Base-by-base conservation (phyloP, 208 protist genomes). In the Trypanosoma caninum region DNA sequence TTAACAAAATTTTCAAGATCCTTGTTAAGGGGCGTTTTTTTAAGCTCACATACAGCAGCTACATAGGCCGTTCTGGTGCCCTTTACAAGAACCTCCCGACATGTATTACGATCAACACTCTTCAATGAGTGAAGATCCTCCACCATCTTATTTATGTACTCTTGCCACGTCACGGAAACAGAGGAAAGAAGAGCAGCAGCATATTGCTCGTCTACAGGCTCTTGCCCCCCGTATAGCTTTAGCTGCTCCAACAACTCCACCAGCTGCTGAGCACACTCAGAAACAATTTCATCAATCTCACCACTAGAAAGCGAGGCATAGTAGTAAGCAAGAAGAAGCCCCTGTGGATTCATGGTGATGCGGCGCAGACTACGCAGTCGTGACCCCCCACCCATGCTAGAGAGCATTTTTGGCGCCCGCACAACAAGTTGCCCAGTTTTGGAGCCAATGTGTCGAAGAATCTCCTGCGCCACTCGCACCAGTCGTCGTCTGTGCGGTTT, bases 251-350 rank as follows among this genome's bases (percentile, higher is more conserved):
- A 50, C 14, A 88, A 57, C 28, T 84, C 74, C 28, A 91, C 69
- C 47, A 91, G 48, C 40, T 91, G 77, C 28, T 74, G 74, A 16
- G 84, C 84, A 65, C 82, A 87, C 55, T 85, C 80, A 37, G 41
- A 53, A 48, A 76, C 69, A 48, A 74, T 53, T 31, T 37, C 38
- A n/a, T 69, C 65, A 28, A 54, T 60, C 38, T 72, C 72, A 2
- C 47, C 37, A 42, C 35, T 45, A 22, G 61, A 35, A 11, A 73
- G 59, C 3, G 80, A 61, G 31, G 78, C 80, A 48, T 87, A 87
- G 59, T 89, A 88, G 51, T 84, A 89, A 25, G 75, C 56, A 23
- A 92, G 72, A 13, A 92, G 74, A 45, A 92, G 77, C 31, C 79
- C 71, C 44, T 89, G 85, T 30, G 85, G 85, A 40, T 85, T 88